Evolutionary conservation across 495 filamentous ascomycete species (phyloP), one percentile per base, ranked within the genome.

Genomic region (Daldinia loculata): DNA sequence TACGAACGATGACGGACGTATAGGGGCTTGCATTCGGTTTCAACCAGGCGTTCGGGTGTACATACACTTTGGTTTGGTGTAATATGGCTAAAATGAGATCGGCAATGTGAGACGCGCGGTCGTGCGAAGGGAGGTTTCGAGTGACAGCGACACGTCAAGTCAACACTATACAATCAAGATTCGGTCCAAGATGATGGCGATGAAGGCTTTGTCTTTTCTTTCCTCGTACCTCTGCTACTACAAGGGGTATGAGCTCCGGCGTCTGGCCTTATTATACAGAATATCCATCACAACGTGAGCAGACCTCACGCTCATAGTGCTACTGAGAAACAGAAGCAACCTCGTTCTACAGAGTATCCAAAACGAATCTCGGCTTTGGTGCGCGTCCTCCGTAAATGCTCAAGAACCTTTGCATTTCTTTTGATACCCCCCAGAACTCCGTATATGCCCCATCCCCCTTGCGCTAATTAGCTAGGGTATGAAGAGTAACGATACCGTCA

Each of bases 401-500:
- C 51, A 61, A 66, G 56, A 70, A 67, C 53, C 60, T 43, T 59
- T 14, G 48, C 32, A 53, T 55, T 41, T 67, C 57, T 71, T 63
- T 74, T 69, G 32, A 70, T 70, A 58, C 62, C 66, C 66, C 61
- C 66, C 45, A 39, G 26, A 70, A 74, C 71, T 74, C 71, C 71
- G 56, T 67, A 70, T 56, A 56, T 56, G 53, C 30, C 30, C 30
- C 63, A 56, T 41, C 63, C 67, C 63, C 67, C 30, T 45, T 41
- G 14, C 43, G 53, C 38, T 66, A 22, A 43, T 64, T 63, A 45
- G 24, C 53, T 39, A 24, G 29, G 59, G 38, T 43, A 60, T 39
- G 27, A 48, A 39, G 55, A 38, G 32, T 22, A 51, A 67, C n/a
- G 30, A 61, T 63, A 29, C 62, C 63, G 26, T 56, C 27, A 22